A percentile compares a stretch with the other conserved stretches of the same genome.
These are phyloP conservation scores for Setaria italica DNA, from an alignment of 202 grass and related monocot genomes.

Conservation along the genomic window DNA sequence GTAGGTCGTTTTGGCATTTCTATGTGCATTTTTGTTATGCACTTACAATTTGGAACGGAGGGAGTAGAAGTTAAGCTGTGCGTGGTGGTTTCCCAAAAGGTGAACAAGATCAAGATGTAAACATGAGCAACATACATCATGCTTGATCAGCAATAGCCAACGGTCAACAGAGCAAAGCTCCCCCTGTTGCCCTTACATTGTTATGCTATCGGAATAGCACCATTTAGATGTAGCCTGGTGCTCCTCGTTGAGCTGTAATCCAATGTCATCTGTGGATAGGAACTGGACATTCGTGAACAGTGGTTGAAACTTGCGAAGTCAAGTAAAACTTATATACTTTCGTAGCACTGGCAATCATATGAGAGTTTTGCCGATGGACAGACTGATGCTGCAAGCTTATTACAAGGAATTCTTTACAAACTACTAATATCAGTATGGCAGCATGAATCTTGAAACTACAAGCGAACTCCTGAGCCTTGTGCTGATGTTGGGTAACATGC, in stretches of 20 bases:
- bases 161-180: neutral
- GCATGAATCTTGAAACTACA: neutral
- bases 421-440: too few species aligned
- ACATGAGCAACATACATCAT: neutral
- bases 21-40: too few species aligned
- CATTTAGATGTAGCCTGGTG: slow-evolving; percentile 11
- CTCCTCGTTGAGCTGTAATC: neutral
- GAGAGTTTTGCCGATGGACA: neutral
- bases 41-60: too few species aligned
- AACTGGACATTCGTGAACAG: neutral
- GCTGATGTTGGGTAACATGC: too few species aligned
- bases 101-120: too few species aligned
- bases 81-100: neutral
- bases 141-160: neutral
- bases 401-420: too few species aligned
- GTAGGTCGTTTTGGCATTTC: too few species aligned
- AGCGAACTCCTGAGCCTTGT: neutral
- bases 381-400: too few species aligned
- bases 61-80: neutral
- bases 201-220: neutral
- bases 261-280: neutral
- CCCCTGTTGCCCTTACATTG: neutral
- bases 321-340: neutral
- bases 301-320: neutral
- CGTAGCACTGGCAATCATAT: neutral